phyloP scores from a whole-genome alignment of 768 basidiomycete species.

The Chiua virens region DNA sequence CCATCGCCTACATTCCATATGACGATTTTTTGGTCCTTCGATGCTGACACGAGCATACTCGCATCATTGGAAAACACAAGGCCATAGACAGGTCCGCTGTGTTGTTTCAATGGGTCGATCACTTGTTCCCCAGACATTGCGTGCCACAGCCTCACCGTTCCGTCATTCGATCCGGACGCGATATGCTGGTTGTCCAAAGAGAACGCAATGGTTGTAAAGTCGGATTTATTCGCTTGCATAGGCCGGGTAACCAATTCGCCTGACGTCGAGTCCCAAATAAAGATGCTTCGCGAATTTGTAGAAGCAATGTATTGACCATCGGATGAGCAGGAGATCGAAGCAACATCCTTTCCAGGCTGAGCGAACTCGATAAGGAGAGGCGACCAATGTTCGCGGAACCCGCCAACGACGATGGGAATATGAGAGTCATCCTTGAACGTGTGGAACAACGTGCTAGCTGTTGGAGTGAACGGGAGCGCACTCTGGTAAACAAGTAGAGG shows the following conservation, averaged over 20 bases:
- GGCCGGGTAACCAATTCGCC: conserved; percentile 25
- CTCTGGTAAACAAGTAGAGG: conserved; percentile 33
- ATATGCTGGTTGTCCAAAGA: conserved; percentile 28
- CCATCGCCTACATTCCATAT: conserved; percentile 24
- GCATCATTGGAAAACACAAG: conserved; percentile 34
- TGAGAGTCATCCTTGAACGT: conserved; percentile 26
- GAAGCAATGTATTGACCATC: conserved; percentile 32
- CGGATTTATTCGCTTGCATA: conserved; percentile 8
- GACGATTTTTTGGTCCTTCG: conserved; percentile 26
- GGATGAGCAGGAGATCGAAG: conserved; percentile 23
- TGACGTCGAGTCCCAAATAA: conserved; percentile 28
- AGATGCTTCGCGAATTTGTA: conserved; percentile 18
- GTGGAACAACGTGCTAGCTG: conserved; percentile 22
- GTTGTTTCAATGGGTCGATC: conserved; percentile 14
- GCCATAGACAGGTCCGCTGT: conserved; percentile 20
- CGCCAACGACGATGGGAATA: conserved; percentile 24
- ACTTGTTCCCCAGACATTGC: conserved; percentile 23
- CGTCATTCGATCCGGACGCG: conserved; percentile 23
- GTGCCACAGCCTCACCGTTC: conserved; percentile 29
- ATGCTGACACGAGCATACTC: conserved; percentile 23
- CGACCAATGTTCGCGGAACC: conserved; percentile 32
- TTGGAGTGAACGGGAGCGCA: conserved; percentile 33
- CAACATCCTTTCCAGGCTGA: conserved; percentile 11
- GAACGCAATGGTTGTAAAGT: conserved; percentile 24
- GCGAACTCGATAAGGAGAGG: conserved; percentile 32